Evolutionary conservation across 2,329 filamentous ascomycete genomes (phyloP).

Genomic region (Epicoccum nigrum): DNA sequence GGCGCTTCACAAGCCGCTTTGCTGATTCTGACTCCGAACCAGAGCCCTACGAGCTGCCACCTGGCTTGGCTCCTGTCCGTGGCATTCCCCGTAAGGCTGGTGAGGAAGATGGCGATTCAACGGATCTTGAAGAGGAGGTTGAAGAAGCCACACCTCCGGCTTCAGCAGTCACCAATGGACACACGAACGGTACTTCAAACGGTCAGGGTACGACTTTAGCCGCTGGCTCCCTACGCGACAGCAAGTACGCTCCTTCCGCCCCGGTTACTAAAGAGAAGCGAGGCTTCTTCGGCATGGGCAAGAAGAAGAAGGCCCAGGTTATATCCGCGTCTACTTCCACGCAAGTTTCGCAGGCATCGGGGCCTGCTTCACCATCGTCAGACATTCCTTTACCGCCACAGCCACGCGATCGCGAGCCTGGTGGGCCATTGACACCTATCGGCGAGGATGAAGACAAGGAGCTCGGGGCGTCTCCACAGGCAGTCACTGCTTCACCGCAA

Average conservation of each 20-base stretch:
- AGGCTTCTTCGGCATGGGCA: conserved; percentile 61
- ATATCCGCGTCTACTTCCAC: conserved; percentile 31
- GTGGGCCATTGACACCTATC: conserved; percentile 41
- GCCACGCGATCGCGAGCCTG: conserved; percentile 32
- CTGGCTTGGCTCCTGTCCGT: conserved; percentile 59
- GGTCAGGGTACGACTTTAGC: conserved; percentile 41
- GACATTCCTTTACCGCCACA: conserved; percentile 41
- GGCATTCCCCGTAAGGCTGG: conserved; percentile 64
- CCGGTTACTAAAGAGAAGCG: conserved; percentile 49
- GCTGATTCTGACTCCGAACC: conserved; percentile 60
- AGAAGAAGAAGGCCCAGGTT: conserved; percentile 59
- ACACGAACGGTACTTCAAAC: conserved; percentile 18
- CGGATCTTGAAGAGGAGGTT: conserved; percentile 56
- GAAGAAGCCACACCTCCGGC: conserved; percentile 36
- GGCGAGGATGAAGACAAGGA: conserved; percentile 43
- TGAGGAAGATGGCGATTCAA: conserved; percentile 63
- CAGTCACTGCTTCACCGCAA: conserved; percentile 17
- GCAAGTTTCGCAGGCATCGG: conserved; percentile 13
- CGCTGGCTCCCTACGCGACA: conserved; percentile 49
- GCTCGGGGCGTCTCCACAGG: conserved; percentile 6
- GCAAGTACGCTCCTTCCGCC: conserved; percentile 43
- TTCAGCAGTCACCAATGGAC: conserved; percentile 52
- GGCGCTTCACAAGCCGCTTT: conserved; percentile 54
- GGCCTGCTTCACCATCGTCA: conserved; percentile 36
- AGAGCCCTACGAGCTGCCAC: conserved; percentile 55